Percentiles rank a stretch among this genome's conserved stretches.
Evolutionary conservation across 352 stramenopile species (phyloP).

Genomic region (Pythium vanterpoolii): DNA sequence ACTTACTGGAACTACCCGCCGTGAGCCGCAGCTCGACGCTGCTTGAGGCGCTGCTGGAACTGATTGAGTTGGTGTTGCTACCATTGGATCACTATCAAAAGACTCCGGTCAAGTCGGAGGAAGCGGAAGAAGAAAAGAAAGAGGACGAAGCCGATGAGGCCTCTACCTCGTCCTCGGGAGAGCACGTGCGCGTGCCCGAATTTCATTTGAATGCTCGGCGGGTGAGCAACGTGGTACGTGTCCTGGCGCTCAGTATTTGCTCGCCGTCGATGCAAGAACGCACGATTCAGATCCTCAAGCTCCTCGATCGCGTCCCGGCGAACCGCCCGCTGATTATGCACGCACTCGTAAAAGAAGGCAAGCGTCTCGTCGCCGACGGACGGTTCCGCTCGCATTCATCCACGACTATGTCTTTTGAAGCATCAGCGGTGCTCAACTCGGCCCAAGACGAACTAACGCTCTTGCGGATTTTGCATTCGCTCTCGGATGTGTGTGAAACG

Average conservation of each 20-base stretch:
- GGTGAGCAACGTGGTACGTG: slow-evolving; percentile 59
- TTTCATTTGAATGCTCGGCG: slow-evolving; percentile 49
- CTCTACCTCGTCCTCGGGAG: slow-evolving; percentile 7
- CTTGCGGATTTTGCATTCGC: slow-evolving; percentile 94
- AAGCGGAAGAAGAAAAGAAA: slow-evolving; percentile 44
- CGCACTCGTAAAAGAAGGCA: slow-evolving; percentile 66
- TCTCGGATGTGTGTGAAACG: slow-evolving; percentile 83
- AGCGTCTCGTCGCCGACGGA: slow-evolving; percentile 36
- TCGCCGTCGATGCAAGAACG: slow-evolving; percentile 80
- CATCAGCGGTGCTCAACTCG: slow-evolving; percentile 71
- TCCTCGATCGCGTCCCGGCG: slow-evolving; percentile 57
- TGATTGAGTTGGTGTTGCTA: slow-evolving; percentile 88
- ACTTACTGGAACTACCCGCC: slow-evolving; percentile 82
- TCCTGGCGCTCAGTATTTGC: slow-evolving; percentile 79
- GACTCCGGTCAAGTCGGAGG: slow-evolving; percentile 15
- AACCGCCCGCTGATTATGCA: slow-evolving; percentile 64
- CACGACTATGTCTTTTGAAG: slow-evolving; percentile 39
- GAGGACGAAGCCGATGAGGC: slow-evolving; percentile 31
- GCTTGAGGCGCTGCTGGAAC: slow-evolving; percentile 90
- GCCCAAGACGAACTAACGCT: slow-evolving; percentile 93
- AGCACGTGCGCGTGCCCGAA: slow-evolving; percentile 70
- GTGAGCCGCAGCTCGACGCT: slow-evolving; percentile 89
- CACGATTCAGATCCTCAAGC: slow-evolving; percentile 73
- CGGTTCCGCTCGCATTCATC: slow-evolving; percentile 18
- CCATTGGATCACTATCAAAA: slow-evolving; percentile 81